Evolutionary conservation across 495 filamentous ascomycete genomes (phyloP).

Genomic region (Penicillium goetzii): DNA sequence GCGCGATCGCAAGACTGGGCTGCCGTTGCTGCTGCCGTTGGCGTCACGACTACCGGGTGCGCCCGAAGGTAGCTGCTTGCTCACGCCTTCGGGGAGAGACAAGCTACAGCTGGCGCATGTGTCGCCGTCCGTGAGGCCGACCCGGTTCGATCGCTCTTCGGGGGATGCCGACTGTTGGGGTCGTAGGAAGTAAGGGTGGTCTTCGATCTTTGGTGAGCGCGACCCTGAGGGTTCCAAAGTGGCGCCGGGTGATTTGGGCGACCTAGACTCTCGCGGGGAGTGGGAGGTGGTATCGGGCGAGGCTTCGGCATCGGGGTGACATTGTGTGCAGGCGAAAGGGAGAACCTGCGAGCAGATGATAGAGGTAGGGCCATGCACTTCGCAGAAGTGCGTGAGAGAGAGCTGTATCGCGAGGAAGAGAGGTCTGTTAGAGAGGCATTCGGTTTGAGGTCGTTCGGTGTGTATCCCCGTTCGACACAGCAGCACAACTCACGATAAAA

Average conservation of each 20-base stretch:
- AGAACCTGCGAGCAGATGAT: slow-evolving; percentile 92
- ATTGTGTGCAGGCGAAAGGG: slow-evolving; percentile 76
- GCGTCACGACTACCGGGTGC: slow-evolving; percentile 56
- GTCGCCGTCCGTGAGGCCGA: slow-evolving; percentile 46
- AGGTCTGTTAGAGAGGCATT: background rate
- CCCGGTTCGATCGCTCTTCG: slow-evolving; percentile 37
- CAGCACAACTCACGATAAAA: slow-evolving; percentile 48
- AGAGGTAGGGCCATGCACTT: slow-evolving; percentile 91
- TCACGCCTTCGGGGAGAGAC: slow-evolving; percentile 56
- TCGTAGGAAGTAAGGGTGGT: slow-evolving; percentile 50
- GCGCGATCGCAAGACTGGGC: slow-evolving; percentile 60
- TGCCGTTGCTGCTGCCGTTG: slow-evolving; percentile 54
- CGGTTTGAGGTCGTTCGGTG: background rate
- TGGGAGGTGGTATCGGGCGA: slow-evolving; percentile 40
- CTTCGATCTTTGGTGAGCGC: slow-evolving; percentile 46
- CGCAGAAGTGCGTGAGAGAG: slow-evolving; percentile 95
- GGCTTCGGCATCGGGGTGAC: slow-evolving; percentile 52
- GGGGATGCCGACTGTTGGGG: slow-evolving; percentile 34
- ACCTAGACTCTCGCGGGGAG: slow-evolving; percentile 34
- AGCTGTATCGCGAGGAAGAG: slow-evolving; percentile 56
- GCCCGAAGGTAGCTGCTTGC: slow-evolving; percentile 56
- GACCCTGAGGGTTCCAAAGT: slow-evolving; percentile 14
- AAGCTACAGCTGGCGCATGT: slow-evolving; percentile 64
- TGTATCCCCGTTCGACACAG: slow-evolving; percentile 3
- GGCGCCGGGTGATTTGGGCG: slow-evolving; percentile 16